These are phyloP conservation scores for Emydomyces testavorans DNA, from an alignment of 2,329 filamentous ascomycete genomes.

Conservation along the genomic window DNA sequence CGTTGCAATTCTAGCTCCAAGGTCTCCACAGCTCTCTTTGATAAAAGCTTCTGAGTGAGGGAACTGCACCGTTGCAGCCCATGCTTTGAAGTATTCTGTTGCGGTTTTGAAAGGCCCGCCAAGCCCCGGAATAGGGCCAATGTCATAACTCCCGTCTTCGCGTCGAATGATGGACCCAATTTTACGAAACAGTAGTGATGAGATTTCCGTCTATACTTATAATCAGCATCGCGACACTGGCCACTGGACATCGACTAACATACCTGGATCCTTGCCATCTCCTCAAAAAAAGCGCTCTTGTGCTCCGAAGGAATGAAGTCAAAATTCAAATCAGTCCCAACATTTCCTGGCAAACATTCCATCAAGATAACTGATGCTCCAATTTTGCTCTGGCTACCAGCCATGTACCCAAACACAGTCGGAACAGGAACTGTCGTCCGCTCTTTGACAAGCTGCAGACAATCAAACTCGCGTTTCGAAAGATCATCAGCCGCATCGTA, in stretches of 20 bases:
- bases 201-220: constrained; percentile 11
- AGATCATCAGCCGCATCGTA: too few relatives aligned
- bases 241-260: background rate
- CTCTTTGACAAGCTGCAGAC: background rate
- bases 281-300: constrained; percentile 10
- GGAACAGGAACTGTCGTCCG: constrained; percentile 16
- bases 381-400: constrained; percentile 17
- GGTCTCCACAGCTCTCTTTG: too few relatives aligned
- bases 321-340: constrained; percentile 3
- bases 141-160: constrained; percentile 13
- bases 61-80: too few relatives aligned
- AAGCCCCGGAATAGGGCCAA: constrained; percentile 16
- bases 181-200: constrained; percentile 17
- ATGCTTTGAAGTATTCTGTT: constrained; percentile 17
- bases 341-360: constrained; percentile 21
- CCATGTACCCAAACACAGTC: constrained; percentile 20
- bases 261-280: constrained; percentile 3
- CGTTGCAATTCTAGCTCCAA: too few relatives aligned
- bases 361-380: constrained; percentile 25
- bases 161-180: constrained; percentile 15
- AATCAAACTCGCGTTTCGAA: too few relatives aligned
- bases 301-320: constrained; percentile 12
- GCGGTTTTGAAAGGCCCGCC: constrained; percentile 18
- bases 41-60: too few relatives aligned
- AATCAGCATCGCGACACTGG: background rate